Conservation (phyloP, 148 eudicot genomes). For the Amaranthus hypochondriacus region DNA sequence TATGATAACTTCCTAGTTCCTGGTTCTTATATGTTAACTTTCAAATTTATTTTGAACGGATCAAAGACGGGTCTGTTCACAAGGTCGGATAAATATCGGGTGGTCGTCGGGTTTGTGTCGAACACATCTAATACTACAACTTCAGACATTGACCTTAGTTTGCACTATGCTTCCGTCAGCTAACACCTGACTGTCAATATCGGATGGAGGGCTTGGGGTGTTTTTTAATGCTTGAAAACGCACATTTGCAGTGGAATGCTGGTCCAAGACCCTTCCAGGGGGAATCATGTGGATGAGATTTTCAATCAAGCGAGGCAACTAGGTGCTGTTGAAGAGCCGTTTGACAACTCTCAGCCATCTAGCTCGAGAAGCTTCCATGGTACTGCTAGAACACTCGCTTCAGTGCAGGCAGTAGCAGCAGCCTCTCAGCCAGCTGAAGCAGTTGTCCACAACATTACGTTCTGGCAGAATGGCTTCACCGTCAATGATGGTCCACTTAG, state of each 20-base stretch:
- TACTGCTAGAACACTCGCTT: slow-evolving; percentile 63
- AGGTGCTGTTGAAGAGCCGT: slow-evolving; percentile 59
- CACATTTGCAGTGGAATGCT: slow-evolving; percentile 79
- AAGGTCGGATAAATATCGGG: too few relatives aligned
- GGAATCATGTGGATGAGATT: slow-evolving; percentile 83
- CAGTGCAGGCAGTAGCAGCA: slow-evolving; percentile 57
- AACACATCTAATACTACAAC: too few relatives aligned
- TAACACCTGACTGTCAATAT: too few relatives aligned
- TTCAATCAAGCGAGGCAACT: slow-evolving; percentile 76
- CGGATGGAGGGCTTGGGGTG: too few relatives aligned
- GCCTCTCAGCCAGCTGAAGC: slow-evolving; percentile 70
- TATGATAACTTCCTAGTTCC: too few relatives aligned
- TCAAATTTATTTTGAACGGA: too few relatives aligned
- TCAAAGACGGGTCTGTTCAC: too few relatives aligned
- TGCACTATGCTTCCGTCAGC: too few relatives aligned
- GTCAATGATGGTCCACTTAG: slow-evolving; percentile 84
- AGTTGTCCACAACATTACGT: slow-evolving; percentile 69
- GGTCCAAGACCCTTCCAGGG: slow-evolving; percentile 79
- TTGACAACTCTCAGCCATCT: slow-evolving; percentile 58
- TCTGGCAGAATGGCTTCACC: slow-evolving; percentile 90
- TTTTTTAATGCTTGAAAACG: slow-evolving; percentile 8
- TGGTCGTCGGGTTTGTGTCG: too few relatives aligned
- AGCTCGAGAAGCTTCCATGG: slow-evolving; percentile 81
- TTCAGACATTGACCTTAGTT: too few relatives aligned
- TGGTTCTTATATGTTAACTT: too few relatives aligned